Percentiles rank a stretch among this genome's conserved stretches.
These are phyloP conservation scores for Cystobasidium pallidum DNA, from an alignment of 1,284 basidiomycete genomes.

Conservation along the genomic window DNA sequence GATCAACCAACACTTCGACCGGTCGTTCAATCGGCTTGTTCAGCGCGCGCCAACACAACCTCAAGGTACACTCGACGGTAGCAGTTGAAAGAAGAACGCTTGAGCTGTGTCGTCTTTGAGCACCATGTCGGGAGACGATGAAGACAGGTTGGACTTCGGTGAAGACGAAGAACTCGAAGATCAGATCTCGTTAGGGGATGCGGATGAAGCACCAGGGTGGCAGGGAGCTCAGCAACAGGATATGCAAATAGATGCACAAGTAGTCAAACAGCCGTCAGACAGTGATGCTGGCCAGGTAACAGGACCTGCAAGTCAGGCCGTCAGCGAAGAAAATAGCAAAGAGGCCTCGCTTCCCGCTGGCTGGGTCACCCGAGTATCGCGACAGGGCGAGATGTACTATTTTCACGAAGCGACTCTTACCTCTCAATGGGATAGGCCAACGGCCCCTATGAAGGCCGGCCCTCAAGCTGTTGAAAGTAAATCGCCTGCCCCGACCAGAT, in stretches of 20 bases:
- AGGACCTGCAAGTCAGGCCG: not conserved
- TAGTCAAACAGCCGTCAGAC: not conserved
- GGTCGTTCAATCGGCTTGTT: too few species aligned
- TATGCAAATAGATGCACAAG: not conserved
- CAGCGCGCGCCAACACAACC: too few species aligned
- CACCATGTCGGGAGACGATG: slow-evolving; percentile 33
- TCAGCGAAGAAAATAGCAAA: not conserved
- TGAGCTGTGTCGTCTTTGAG: not conserved
- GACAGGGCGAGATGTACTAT: slow-evolving; percentile 40
- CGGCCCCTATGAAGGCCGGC: not conserved
- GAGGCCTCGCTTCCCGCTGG: slow-evolving; percentile 27
- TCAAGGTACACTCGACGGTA: not conserved
- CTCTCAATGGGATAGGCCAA: slow-evolving; percentile 35
- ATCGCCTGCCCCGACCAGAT: not conserved
- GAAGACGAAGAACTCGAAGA: slow-evolving; percentile 41
- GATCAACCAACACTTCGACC: not conserved
- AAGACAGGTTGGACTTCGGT: slow-evolving; percentile 42
- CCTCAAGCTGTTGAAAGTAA: not conserved
- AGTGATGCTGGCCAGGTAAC: not conserved
- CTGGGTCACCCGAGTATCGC: slow-evolving; percentile 29
- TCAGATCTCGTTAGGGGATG: slow-evolving; percentile 36
- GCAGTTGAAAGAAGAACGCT: not conserved
- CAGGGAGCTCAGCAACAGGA: not conserved
- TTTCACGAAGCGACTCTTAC: slow-evolving; percentile 17
- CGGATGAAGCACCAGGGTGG: slow-evolving; percentile 16